Evolutionary conservation across 495 filamentous ascomycete species (phyloP).

Genomic region (Podospora didyma): DNA sequence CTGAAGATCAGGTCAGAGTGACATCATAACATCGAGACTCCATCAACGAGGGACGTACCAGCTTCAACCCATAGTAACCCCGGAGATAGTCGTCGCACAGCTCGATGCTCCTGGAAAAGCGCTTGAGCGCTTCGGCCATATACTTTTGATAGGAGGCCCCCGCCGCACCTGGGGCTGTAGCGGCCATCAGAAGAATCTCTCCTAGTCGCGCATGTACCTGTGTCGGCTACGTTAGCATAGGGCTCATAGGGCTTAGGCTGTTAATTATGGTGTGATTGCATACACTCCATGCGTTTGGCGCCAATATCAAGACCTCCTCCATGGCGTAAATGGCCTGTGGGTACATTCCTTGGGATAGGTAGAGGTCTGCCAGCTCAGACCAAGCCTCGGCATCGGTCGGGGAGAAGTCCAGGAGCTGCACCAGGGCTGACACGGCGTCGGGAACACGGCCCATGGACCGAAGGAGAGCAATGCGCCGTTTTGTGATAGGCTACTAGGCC

Average conservation of each 20-base stretch:
- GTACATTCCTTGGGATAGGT: constrained; percentile 70
- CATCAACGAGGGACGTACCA: constrained; percentile 50
- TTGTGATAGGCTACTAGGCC: constrained; percentile 67
- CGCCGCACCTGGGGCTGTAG: constrained; percentile 42
- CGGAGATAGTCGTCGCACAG: constrained; percentile 89
- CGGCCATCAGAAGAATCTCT: constrained; percentile 72
- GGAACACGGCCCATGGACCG: constrained; percentile 60
- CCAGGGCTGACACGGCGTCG: constrained; percentile 71
- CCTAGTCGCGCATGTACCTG: constrained; percentile 86
- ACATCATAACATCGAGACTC: neutral
- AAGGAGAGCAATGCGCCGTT: constrained; percentile 79
- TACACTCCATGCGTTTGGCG: constrained; percentile 96
- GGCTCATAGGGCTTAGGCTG: constrained; percentile 19
- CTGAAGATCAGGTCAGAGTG: constrained; percentile 25
- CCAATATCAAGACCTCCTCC: constrained; percentile 83
- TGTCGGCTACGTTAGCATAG: constrained; percentile 21
- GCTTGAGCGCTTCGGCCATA: constrained; percentile 67
- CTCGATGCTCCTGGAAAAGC: constrained; percentile 87
- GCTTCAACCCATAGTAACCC: constrained; percentile 84
- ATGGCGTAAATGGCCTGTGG: constrained; percentile 81
- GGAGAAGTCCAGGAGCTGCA: constrained; percentile 70
- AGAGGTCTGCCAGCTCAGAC: constrained; percentile 86
- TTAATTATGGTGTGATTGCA: constrained; percentile 25
- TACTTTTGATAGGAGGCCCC: constrained; percentile 42
- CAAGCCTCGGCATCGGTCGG: constrained; percentile 93